A percentile compares a stretch with the other conserved stretches of the same genome.
Evolutionary conservation across 2,329 filamentous ascomycete species (phyloP).

Genomic region (Stromatinia cepivora): DNA sequence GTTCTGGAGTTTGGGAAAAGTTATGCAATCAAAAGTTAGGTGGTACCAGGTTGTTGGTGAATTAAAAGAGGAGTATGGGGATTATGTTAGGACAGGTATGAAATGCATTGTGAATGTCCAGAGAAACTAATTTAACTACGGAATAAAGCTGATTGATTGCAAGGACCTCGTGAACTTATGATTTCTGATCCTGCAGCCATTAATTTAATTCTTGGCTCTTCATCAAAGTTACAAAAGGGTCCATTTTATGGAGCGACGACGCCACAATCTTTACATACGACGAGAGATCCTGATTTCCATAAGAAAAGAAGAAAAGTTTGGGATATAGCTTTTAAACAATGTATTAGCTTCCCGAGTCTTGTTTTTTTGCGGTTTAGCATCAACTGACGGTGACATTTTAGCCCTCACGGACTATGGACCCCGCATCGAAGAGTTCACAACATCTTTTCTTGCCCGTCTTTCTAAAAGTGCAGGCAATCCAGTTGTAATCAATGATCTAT

Average conservation of each 20-base stretch:
- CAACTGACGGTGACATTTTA: neutral
- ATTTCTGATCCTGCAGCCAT: constrained; percentile 33
- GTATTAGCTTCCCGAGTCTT: neutral
- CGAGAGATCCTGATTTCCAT: constrained; percentile 30
- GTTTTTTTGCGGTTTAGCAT: too few relatives aligned
- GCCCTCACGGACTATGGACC: constrained; percentile 7
- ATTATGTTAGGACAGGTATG: constrained; percentile 31
- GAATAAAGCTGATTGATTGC: neutral
- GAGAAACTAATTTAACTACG: neutral
- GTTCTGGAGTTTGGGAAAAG: constrained; percentile 28
- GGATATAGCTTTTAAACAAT: constrained; percentile 23
- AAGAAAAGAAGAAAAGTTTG: constrained; percentile 33
- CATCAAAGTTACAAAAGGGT: constrained; percentile 30
- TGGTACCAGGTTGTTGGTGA: constrained; percentile 26
- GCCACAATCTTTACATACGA: constrained; percentile 29
- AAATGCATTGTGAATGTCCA: neutral
- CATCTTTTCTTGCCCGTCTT: neutral
- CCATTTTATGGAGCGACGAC: constrained; percentile 32
- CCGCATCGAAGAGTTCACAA: constrained; percentile 2
- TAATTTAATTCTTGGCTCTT: constrained; percentile 26
- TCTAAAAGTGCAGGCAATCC: constrained; percentile 20
- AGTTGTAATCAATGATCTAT: constrained; percentile 31
- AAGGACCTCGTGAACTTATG: constrained; percentile 31
- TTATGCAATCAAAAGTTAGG: constrained; percentile 19
- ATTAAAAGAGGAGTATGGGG: constrained; percentile 33